A percentile compares a stretch with the other conserved stretches of the same genome.
These are phyloP conservation scores for Aurinia saxatilis DNA, from an alignment of 345 rosid genomes.

Conservation along the genomic window DNA sequence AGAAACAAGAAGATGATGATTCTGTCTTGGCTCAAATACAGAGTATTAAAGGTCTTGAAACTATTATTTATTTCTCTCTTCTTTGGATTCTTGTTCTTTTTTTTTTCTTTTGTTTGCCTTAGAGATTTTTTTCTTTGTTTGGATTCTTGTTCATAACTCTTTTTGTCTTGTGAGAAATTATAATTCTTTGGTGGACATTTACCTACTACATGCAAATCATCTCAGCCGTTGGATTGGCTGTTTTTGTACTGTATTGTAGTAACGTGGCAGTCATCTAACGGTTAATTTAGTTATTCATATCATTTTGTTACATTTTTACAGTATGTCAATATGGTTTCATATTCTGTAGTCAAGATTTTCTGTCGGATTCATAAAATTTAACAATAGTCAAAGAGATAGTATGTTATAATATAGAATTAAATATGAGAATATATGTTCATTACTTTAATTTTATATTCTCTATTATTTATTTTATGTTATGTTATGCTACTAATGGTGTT, in stretches of 20 bases:
- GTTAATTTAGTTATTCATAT: not conserved
- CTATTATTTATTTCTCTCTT: not conserved
- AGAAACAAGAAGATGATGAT: conserved; percentile 28
- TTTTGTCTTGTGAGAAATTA: not conserved
- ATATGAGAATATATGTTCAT: conserved; percentile 1
- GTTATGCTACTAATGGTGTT: not conserved
- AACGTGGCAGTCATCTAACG: conserved; percentile 24
- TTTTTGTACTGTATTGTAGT: not conserved
- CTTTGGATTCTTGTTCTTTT: not conserved
- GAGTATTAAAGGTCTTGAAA: conserved; percentile 34
- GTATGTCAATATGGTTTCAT: not conserved
- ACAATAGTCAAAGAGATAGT: no score
- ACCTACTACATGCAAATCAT: conserved; percentile 29
- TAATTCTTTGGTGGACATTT: conserved; percentile 11
- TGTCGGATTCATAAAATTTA: not conserved
- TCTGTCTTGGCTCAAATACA: conserved; percentile 19
- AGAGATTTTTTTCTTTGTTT: conserved; percentile 5
- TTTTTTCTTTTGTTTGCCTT: not conserved
- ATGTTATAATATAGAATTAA: not conserved
- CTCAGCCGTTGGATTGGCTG: conserved; percentile 13
- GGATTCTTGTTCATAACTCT: conserved; percentile 2
- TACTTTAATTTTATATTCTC: not conserved
- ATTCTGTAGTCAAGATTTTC: not conserved
- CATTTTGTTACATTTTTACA: not conserved
- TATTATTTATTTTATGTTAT: not conserved